These are phyloP conservation scores for Platanus orientalis DNA, from an alignment of 164 flowering plant genomes.

Conservation along the genomic window DNA sequence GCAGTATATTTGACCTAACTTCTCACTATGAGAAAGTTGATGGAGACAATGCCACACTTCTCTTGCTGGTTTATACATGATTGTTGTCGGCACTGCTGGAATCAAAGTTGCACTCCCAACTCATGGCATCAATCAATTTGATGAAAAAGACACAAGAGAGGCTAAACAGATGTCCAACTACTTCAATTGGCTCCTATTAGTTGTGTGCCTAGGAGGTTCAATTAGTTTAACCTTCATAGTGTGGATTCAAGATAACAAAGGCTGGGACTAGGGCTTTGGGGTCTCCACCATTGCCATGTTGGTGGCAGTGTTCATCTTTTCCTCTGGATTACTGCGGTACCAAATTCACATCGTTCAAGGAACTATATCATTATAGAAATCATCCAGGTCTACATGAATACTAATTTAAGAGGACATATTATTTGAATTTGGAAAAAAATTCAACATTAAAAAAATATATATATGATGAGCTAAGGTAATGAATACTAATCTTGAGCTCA, in stretches of 20 bases:
- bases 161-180: conserved; percentile 53
- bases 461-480: too few species aligned
- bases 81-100: conserved; percentile 50
- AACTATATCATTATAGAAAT: conserved; percentile 16
- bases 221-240: conserved; percentile 50
- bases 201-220: conserved; percentile 45
- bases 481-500: too few species aligned
- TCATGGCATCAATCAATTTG: conserved; percentile 79
- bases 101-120: conserved; percentile 54
- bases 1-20: conserved; percentile 31
- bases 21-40: conserved; percentile 26
- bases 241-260: conserved; percentile 54
- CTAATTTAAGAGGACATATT: too few species aligned
- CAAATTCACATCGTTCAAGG: conserved; percentile 33
- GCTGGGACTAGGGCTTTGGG: too few species aligned
- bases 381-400: conserved; percentile 30
- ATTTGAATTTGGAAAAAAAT: not conserved
- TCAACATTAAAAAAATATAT: too few species aligned
- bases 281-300: conserved; percentile 38
- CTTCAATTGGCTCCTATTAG: conserved; percentile 54
- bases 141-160: conserved; percentile 56
- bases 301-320: conserved; percentile 34
- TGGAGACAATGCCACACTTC: conserved; percentile 33
- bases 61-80: conserved; percentile 40
- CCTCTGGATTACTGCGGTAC: conserved; percentile 41